Evolutionary conservation across 1,284 basidiomycete species (phyloP).

Genomic region (Ceraceosorus guamensis): DNA sequence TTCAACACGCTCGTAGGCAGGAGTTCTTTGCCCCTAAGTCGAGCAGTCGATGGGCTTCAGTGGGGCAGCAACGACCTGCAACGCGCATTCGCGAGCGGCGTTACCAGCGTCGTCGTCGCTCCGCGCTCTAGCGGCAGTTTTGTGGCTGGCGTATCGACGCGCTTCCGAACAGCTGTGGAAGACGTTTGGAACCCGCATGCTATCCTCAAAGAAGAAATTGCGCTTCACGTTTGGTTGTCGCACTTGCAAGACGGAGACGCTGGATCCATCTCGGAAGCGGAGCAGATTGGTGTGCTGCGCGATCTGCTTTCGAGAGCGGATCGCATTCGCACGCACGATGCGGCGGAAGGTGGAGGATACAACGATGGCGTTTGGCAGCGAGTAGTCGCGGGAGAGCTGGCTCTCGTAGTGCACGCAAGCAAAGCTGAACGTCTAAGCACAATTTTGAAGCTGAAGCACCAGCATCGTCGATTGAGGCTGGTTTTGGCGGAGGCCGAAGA

Average conservation of each 20-base stretch:
- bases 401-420: conserved; percentile 64
- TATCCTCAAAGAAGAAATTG: conserved; percentile 61
- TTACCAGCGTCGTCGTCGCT: conserved; percentile 58
- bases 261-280: conserved; percentile 55
- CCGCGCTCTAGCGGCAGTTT: conserved; percentile 48
- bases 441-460: conserved; percentile 64
- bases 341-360: conserved; percentile 57
- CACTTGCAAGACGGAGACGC: conserved; percentile 49
- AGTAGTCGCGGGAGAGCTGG: conserved; percentile 53
- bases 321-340: conserved; percentile 51
- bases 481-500: conserved; percentile 66
- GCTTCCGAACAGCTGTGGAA: conserved; percentile 21
- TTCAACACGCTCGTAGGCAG: conserved; percentile 3
- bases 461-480: conserved; percentile 60
- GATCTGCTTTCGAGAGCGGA: conserved; percentile 56
- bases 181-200: conserved; percentile 56
- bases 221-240: conserved; percentile 63
- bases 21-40: conserved; percentile 6
- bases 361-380: conserved; percentile 14
- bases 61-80: conserved; percentile 35
- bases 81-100: conserved; percentile 52
- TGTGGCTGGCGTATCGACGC: conserved; percentile 54
- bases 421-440: conserved; percentile 69
- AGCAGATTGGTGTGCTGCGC: conserved; percentile 65
- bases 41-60: conserved; percentile 33